Evolutionary conservation across 1,139 yeast species (phyloP), one percentile per base, ranked within the genome.

Genomic region (Pichia sp.): DNA sequence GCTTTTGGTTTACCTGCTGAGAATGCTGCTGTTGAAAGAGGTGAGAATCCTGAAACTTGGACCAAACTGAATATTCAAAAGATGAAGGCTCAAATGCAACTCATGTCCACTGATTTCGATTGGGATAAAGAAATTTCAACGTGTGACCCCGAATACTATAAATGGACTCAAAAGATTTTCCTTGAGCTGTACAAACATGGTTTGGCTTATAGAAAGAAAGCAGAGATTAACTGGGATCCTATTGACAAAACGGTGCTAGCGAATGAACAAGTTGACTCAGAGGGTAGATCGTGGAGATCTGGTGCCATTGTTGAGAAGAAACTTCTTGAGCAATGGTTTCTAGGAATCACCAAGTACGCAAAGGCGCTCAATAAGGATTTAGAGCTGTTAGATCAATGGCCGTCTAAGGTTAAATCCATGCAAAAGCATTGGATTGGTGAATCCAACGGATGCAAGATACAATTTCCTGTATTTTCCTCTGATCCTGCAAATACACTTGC

Each of bases 1-100:
- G 95, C 97, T 0, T 91, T 91, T 66, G 98, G 98, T 0, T 66
- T 91, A 27, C 98, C 98, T 0, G 98, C 98, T 0, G 98, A 91
- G 55, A 91, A 91, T 59, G 98, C 98, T 0, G 98, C 98, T 1
- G 77, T 85, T 22, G 96, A 88, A 55, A 64, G 94, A 45, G 77
- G 78, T 1, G 69, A 84, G 13, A 77, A 76, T 45, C 96, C 98
- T 0, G 73, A 75, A 0, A 68, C 61, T 1, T 91, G 98, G 98
- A 91, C 98, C 0, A 66, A 64, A 30, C 51, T 66, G 9, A 91
- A 91, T 54, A 87, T 91, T 18, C 62, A 58, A 2, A 81, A 77
- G 47, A 91, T 91, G 98, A 85, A 82, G 53, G 66, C 64, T 13
- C 97, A 91, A 58, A 76, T 87, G 83, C 59, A 64, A 18, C 50